Evolutionary conservation across 1,284 basidiomycete species (phyloP).

Genomic region (Trametes pubescens): DNA sequence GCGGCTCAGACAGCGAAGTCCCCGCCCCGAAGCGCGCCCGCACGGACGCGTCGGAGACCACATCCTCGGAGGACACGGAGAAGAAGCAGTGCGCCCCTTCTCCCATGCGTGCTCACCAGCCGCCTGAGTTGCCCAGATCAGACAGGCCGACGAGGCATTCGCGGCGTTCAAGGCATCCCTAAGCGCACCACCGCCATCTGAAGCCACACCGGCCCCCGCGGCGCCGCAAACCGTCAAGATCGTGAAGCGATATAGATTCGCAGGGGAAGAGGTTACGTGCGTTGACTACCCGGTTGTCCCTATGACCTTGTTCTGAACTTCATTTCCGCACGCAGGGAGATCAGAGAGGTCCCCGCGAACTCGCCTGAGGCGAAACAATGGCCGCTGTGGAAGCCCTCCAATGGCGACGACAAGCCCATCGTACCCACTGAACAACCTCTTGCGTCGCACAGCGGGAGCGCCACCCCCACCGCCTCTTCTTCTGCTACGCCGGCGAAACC

Average conservation of each 20-base stretch:
- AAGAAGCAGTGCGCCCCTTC: conserved; percentile 21
- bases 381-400: conserved; percentile 59
- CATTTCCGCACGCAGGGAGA: conserved; percentile 61
- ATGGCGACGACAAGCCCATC: conserved; percentile 21
- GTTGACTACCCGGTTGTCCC: conserved; percentile 38
- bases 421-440: conserved; percentile 16
- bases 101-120: conserved; percentile 11
- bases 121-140: conserved; percentile 32
- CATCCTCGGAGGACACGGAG: conserved; percentile 12
- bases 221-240: conserved; percentile 56
- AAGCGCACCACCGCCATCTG: conserved; percentile 15
- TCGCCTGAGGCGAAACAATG: conserved; percentile 79
- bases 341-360: conserved; percentile 73
- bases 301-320: conserved; percentile 8
- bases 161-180: conserved; percentile 34
- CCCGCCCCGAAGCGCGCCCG: conserved; percentile 30
- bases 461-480: conserved; percentile 20
- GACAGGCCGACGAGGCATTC: conserved; percentile 26
- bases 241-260: conserved; percentile 73
- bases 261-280: conserved; percentile 76
- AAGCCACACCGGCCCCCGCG: conserved; percentile 9
- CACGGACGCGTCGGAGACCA: conserved; percentile 30
- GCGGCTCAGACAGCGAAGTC: conserved; percentile 20
- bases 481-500: conserved; percentile 31
- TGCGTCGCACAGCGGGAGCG: conserved; percentile 20